Conservation (phyloP, 2,329 filamentous ascomycete species). For the Nemania sp. region DNA sequence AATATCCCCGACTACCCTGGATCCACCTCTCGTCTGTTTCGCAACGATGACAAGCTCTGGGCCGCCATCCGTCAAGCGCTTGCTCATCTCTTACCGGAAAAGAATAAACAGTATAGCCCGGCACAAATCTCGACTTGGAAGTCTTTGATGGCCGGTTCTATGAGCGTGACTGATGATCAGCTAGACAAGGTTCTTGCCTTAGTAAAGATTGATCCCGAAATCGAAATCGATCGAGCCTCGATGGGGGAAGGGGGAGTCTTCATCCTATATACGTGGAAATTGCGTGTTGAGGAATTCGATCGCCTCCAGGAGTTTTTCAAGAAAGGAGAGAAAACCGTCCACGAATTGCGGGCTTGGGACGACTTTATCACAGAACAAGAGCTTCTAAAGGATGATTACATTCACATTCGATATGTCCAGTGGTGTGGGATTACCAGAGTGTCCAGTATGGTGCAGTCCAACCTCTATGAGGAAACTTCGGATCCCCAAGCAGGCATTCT, state of each 20-base stretch:
- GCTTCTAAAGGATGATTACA: neutral
- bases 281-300: neutral
- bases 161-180: neutral
- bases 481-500: conserved; percentile 8
- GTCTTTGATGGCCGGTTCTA: neutral
- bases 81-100: conserved; percentile 4
- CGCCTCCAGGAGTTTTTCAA: neutral
- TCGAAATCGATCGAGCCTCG: too few species aligned
- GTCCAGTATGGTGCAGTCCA: neutral
- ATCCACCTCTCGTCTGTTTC: neutral
- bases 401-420: conserved; percentile 13
- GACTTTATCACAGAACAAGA: neutral
- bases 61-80: neutral
- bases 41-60: neutral
- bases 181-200: conserved; percentile 6
- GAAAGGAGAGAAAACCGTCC: neutral
- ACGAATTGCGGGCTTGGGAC: conserved; percentile 2
- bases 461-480: neutral
- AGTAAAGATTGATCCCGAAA: too few species aligned
- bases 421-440: neutral
- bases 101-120: neutral
- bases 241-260: too few species aligned
- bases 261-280: conserved; percentile 2
- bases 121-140: conserved; percentile 2
- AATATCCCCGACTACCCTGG: conserved; percentile 3